Conservation (phyloP, 371 early-diverging fungal species). For the Lichtheimia corymbifera region DNA sequence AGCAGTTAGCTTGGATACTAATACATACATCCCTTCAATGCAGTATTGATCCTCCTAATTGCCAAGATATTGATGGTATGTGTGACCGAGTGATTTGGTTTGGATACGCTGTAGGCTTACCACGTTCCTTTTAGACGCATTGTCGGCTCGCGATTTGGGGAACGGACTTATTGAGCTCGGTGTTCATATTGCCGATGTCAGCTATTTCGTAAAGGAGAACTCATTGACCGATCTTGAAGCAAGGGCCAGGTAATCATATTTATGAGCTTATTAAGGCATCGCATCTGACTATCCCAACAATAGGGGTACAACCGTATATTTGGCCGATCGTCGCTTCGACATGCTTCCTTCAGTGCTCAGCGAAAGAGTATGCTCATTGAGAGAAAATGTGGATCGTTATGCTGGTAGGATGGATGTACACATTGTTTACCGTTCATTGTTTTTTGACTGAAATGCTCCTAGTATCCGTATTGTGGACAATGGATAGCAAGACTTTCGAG, state of each 20-base stretch:
- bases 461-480: conserved; percentile 76
- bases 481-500: conserved; percentile 53
- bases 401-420: conserved; percentile 52
- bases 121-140: conserved; percentile 70
- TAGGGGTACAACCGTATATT: conserved; percentile 90
- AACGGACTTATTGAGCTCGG: conserved; percentile 75
- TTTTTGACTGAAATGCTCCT: conserved; percentile 16
- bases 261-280: not conserved
- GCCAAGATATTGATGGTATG: conserved; percentile 87
- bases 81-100: not conserved
- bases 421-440: not conserved
- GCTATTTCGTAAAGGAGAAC: conserved; percentile 83
- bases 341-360: conserved; percentile 97
- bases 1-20: not conserved
- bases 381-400: conserved; percentile 78
- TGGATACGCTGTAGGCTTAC: not conserved
- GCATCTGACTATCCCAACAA: not conserved
- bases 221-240: conserved; percentile 90
- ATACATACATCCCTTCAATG: not conserved
- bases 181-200: conserved; percentile 98
- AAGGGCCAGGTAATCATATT: conserved; percentile 45
- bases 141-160: conserved; percentile 67
- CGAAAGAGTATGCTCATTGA: conserved; percentile 85
- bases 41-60: conserved; percentile 93
- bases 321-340: conserved; percentile 91